Percentiles rank a stretch among this genome's conserved stretches.
Evolutionary conservation across 768 basidiomycete genomes (phyloP).

Genomic region (Piloderma croceum): DNA sequence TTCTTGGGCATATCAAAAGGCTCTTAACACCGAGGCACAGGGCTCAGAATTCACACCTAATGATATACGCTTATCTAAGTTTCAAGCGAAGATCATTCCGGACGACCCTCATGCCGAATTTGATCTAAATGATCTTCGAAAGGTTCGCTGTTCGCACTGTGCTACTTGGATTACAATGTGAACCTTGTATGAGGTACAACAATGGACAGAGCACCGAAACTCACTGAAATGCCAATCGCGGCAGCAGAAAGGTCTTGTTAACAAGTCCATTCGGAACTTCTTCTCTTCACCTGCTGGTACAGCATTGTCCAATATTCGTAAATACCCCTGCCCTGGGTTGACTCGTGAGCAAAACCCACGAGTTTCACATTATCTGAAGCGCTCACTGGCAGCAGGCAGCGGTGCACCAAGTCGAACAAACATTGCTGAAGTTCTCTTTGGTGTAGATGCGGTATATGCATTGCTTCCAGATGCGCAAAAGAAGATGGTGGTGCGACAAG

Average conservation of each 20-base stretch:
- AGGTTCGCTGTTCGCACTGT: slow-evolving; percentile 14
- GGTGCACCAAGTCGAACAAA: slow-evolving; percentile 7
- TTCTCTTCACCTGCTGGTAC: slow-evolving; percentile 3
- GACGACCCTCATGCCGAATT: slow-evolving; percentile 13
- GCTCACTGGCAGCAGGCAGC: slow-evolving; percentile 6
- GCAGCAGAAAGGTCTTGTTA: not conserved
- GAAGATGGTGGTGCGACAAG: not conserved
- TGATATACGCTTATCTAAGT: not conserved
- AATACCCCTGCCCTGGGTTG: slow-evolving; percentile 12
- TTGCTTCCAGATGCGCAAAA: not conserved
- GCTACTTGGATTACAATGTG: slow-evolving; percentile 14
- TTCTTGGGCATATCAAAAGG: slow-evolving; percentile 2
- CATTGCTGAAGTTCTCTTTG: not conserved
- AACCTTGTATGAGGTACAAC: slow-evolving; percentile 9
- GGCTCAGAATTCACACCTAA: not conserved
- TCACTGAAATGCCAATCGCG: slow-evolving; percentile 6
- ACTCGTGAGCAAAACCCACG: slow-evolving; percentile 3
- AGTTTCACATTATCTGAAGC: slow-evolving; percentile 7
- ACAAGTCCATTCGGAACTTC: slow-evolving; percentile 1
- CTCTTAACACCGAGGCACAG: not conserved
- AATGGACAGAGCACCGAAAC: slow-evolving; percentile 12
- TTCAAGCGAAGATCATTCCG: not conserved
- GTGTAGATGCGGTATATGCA: not conserved
- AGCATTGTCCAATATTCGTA: not conserved
- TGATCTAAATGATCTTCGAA: slow-evolving; percentile 5